Evolutionary conservation across 441 rosid genomes (phyloP).

Genomic region (Populus tomentosa): DNA sequence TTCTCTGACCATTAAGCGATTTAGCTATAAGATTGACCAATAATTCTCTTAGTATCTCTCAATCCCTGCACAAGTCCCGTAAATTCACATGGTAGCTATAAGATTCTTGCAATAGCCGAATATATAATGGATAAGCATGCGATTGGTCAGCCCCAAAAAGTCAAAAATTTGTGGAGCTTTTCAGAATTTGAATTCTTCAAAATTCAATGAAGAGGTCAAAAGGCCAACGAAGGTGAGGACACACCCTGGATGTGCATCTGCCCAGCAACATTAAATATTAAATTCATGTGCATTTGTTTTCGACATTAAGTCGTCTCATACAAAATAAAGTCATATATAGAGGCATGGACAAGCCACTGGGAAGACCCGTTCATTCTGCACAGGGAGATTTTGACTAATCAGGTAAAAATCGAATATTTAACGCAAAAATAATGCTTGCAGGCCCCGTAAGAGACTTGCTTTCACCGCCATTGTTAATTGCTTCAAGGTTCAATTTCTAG

Average conservation of each 20-base stretch:
- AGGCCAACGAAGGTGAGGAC: not conserved
- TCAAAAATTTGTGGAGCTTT: not conserved
- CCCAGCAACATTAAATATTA: not conserved
- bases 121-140: not conserved
- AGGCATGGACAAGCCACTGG: not conserved
- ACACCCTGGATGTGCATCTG: not conserved
- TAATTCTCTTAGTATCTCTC: no score
- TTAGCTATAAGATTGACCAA: no score
- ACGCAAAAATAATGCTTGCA: not conserved
- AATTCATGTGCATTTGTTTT: not conserved
- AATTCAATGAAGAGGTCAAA: not conserved
- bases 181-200: not conserved
- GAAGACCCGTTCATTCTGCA: not conserved
- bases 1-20: not conserved
- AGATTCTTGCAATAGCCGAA: no score
- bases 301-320: not conserved
- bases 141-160: not conserved
- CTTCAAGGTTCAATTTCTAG: not conserved
- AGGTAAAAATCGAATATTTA: not conserved
- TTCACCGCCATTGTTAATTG: not conserved
- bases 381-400: not conserved
- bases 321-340: no score
- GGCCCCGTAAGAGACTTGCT: not conserved
- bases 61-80: not conserved
- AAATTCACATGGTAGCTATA: not conserved